Evolutionary conservation across 306 rosid genomes (phyloP), one percentile per base, ranked within the genome.

Genomic region (Malus sieversii): DNA sequence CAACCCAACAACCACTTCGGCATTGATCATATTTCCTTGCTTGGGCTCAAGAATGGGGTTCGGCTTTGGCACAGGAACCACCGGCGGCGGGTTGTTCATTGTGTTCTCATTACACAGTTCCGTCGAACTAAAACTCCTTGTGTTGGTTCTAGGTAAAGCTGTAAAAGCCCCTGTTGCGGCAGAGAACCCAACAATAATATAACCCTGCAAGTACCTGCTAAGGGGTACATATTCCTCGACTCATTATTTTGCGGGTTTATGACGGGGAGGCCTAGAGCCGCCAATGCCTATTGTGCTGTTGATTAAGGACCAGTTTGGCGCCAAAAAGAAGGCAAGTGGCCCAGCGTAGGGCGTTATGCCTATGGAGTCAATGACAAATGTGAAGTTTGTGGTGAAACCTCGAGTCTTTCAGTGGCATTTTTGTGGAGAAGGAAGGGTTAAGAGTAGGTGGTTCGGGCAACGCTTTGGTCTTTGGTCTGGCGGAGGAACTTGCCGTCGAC

Each of bases 321-420:
- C 79, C 16, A 85, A 20, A 76, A 85, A 83, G 74, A 88, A 88
- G 16, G 79, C 61, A 66, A 85, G 30, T 1, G 85, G 86, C n/a
- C 84, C 88, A 19, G 22, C 90, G 52, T 45, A 79, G 0, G 0
- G 0, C 0, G 62, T 52, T 12, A 0, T 8, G 22, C 40, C 9
- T 1, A 23, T n/a, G 6, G 88, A 77, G 18, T 71, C 1, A 7
- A 86, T 79, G 62, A 33, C 32, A 8, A 84, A 75, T 19, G 80
- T 38, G 59, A 87, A 87, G 19, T 65, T 71, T 25, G 85, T 79
- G 68, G 71, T 71, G 83, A 87, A 87, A 22, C 82, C 83, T 85
- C 27, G 66, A 87, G 85, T 2, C 72, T 75, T 3, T 74, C 22
- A 0, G 86, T 70, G 52, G 69, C 25, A 20, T 73, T 84, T 48